Conservation (phyloP, 352 stramenopile species). For the Salisapilia sapeloensis region DNA sequence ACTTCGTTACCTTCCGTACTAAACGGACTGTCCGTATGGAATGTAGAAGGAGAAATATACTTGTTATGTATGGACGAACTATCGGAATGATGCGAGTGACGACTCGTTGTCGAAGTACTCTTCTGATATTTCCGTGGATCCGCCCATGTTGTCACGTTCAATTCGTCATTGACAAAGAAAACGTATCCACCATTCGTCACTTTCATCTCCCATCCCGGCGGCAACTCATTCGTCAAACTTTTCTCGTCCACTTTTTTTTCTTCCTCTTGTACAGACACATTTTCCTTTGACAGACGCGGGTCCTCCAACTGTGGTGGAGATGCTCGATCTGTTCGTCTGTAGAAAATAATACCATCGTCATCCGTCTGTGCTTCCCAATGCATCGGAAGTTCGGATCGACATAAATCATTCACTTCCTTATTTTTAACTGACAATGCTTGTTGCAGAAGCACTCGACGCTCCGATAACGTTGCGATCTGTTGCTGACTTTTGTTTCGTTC, state of each 20-base stretch:
- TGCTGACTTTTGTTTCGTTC: slow-evolving; percentile 15
- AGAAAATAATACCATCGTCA: slow-evolving; percentile 28
- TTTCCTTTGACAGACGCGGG: slow-evolving; percentile 13
- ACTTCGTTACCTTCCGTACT: too few relatives aligned
- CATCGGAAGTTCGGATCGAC: slow-evolving; percentile 14
- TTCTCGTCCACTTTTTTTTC: slow-evolving; percentile 12
- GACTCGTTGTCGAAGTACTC: background rate
- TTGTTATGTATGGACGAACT: too few relatives aligned
- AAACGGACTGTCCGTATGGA: too few relatives aligned
- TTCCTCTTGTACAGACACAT: slow-evolving; percentile 1
- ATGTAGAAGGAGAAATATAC: too few relatives aligned
- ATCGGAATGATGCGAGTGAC: background rate
- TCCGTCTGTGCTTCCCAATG: slow-evolving; percentile 27
- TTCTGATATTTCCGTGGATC: slow-evolving; percentile 26
- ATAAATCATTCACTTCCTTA: slow-evolving; percentile 33
- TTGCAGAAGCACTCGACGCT: slow-evolving; percentile 20
- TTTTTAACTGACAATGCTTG: slow-evolving; percentile 30
- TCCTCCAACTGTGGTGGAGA: slow-evolving; percentile 24
- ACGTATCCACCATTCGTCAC: slow-evolving; percentile 45
- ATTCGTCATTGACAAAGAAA: slow-evolving; percentile 67
- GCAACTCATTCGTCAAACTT: slow-evolving; percentile 25
- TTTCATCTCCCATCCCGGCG: slow-evolving; percentile 67
- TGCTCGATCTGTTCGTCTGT: slow-evolving; percentile 15
- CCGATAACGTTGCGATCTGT: slow-evolving; percentile 16
- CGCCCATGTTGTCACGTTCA: slow-evolving; percentile 55